A percentile compares a stretch with the other conserved stretches of the same genome.
These are phyloP conservation scores for Collybia nuda DNA, from an alignment of 768 basidiomycete species.

Conservation along the genomic window DNA sequence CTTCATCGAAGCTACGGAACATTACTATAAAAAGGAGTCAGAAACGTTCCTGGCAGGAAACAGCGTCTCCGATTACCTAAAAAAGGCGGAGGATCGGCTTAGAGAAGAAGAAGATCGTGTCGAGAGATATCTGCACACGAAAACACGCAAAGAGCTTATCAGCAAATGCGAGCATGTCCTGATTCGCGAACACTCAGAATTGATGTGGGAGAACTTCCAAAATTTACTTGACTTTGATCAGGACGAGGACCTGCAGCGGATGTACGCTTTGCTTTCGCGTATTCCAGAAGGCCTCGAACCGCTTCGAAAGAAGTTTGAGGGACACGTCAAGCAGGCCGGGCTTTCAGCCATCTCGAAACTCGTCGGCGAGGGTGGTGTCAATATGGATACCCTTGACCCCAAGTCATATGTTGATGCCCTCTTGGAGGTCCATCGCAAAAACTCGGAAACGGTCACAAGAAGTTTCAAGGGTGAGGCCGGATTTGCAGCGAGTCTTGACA, in stretches of 20 bases:
- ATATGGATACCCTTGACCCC: slow-evolving; percentile 78
- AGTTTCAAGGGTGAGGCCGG: slow-evolving; percentile 95
- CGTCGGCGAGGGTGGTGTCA: slow-evolving; percentile 59
- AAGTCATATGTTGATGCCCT: slow-evolving; percentile 96
- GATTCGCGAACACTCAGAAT: slow-evolving; percentile 84
- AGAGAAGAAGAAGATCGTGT: slow-evolving; percentile 96
- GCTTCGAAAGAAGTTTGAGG: slow-evolving; percentile 90
- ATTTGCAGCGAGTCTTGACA: slow-evolving; percentile 93
- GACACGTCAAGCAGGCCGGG: slow-evolving; percentile 93
- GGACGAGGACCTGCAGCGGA: slow-evolving; percentile 93
- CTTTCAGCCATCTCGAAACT: slow-evolving; percentile 81
- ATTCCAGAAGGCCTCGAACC: slow-evolving; percentile 94
- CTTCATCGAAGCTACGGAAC: slow-evolving; percentile 87
- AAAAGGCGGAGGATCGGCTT: slow-evolving; percentile 92
- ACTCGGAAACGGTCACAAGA: slow-evolving; percentile 85
- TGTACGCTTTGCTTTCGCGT: slow-evolving; percentile 94
- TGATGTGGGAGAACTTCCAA: slow-evolving; percentile 98
- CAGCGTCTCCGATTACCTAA: slow-evolving; percentile 94
- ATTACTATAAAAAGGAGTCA: slow-evolving; percentile 93
- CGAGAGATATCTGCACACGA: slow-evolving; percentile 90
- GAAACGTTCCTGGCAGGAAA: slow-evolving; percentile 90
- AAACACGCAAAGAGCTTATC: slow-evolving; percentile 84
- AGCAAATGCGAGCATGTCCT: slow-evolving; percentile 91
- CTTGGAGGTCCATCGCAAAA: slow-evolving; percentile 92
- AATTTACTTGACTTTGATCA: slow-evolving; percentile 90